Evolutionary conservation across 1,284 basidiomycete species (phyloP), one percentile per base, ranked within the genome.

Genomic region (Omphalotus olearius): DNA sequence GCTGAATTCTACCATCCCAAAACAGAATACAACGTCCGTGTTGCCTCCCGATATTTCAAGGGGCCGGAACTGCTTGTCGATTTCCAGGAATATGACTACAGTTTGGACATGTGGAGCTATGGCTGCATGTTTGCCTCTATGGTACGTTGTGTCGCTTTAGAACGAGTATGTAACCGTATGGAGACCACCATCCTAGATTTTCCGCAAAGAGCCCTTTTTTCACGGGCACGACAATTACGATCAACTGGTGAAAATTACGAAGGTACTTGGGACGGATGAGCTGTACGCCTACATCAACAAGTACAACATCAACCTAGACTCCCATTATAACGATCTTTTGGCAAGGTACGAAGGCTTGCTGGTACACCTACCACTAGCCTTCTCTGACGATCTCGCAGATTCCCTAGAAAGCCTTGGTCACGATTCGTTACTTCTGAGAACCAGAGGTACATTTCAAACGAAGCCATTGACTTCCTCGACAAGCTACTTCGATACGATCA

Each of bases 41-140:
- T 99, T 30, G 96, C 96, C 13, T 95, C 92, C 41, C 83, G 96
- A 56, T 98, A 98, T 75, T 99, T 97, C 77, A 99, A 99, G 68
- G 96, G 94, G 0, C 97, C 97, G 3, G 96, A 99, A 68, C 76
- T 99, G 52, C 77, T 99, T 45, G 95, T 98, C 56, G 97, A 98
- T 68, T 98, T 97, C 75, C 94, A 98, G 68, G 93, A 97, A 69
- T 98, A 97, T 64, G 95, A 97, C 69, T 96, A 97, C 66, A 91
- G 88, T 67, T 69, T 95, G 59, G 96, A 99, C 69, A 93, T 99
- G 91, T 98, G 96, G 96, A 94, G 91, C 70, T 85, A 93, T 62
- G 96, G 96, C 5, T 98, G 96, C 70, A 98, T 98, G 93, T 98
- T 98, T 68, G 93, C 93, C 11, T 93, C 90, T n/a, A 97, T 98